A percentile compares a stretch with the other conserved stretches of the same genome.
These are phyloP conservation scores for Plasmodium fragile DNA, from an alignment of 169 alveolate genomes.

Conservation along the genomic window DNA sequence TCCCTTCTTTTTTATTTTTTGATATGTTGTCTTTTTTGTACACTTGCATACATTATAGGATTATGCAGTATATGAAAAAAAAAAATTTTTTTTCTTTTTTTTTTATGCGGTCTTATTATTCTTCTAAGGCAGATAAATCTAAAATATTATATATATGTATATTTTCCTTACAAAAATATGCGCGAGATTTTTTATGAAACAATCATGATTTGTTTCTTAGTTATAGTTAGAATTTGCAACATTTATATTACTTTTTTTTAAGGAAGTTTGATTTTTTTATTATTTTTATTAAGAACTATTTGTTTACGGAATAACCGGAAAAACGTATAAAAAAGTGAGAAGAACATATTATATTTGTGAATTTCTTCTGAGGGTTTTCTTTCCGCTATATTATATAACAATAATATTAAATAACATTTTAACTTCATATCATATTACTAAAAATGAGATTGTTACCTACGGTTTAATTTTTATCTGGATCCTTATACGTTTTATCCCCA, in stretches of 20 bases:
- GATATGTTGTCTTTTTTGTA: too few relatives aligned
- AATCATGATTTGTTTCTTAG: too few relatives aligned
- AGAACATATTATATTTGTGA: neutral
- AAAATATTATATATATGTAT: too few relatives aligned
- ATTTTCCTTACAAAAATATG: neutral
- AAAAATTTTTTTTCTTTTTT: too few relatives aligned
- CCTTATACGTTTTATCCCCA: slow-evolving; percentile 5
- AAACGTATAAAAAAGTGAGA: neutral
- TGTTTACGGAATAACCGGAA: neutral
- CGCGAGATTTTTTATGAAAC: neutral
- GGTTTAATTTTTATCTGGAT: slow-evolving; percentile 1
- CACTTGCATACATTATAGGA: too few relatives aligned
- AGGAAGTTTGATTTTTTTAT: neutral
- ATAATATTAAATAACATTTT: neutral
- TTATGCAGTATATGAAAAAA: too few relatives aligned
- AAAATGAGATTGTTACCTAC: slow-evolving; percentile 8
- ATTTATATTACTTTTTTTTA: too few relatives aligned
- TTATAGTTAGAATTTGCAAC: neutral
- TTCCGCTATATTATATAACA: neutral
- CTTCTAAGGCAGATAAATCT: neutral
- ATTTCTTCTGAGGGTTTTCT: neutral
- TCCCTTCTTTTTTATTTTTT: too few relatives aligned
- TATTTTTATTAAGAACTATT: too few relatives aligned
- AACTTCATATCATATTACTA: neutral
- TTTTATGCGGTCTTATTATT: too few relatives aligned